Percentiles rank a stretch among this genome's conserved stretches.
Conservation (phyloP, 2,329 filamentous ascomycete species). For the Xylaria sp. region DNA sequence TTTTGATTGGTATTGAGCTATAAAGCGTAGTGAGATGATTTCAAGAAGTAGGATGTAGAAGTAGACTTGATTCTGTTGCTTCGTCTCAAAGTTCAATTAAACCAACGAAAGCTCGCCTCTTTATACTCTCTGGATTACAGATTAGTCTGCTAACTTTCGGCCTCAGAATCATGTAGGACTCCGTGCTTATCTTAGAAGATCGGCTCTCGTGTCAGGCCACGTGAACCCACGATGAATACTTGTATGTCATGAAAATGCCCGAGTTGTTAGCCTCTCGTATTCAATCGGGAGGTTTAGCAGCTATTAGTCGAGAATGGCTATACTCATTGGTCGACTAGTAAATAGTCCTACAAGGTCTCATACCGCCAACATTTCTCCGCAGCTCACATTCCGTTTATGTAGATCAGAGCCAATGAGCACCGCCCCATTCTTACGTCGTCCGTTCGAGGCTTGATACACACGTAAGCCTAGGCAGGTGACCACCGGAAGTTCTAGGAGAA, state of each 20-base stretch:
- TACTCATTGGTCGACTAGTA: conserved; percentile 2
- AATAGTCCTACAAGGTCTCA: conserved; percentile 5
- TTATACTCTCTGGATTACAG: conserved; percentile 1
- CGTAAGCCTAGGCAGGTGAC: no score
- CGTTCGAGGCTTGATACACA: no score
- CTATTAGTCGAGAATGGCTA: background rate
- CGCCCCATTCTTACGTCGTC: no score
- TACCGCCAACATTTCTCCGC: no score
- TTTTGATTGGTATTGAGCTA: conserved; percentile 10
- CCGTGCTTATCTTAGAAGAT: conserved; percentile 7
- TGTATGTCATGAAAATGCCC: conserved; percentile 11
- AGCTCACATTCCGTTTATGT: no score
- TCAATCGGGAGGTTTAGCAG: background rate
- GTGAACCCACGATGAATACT: conserved; percentile 5
- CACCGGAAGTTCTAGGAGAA: no score
- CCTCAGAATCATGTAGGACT: background rate
- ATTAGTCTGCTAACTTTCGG: background rate
- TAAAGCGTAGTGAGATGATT: background rate
- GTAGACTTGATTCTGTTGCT: background rate
- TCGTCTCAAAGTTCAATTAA: background rate
- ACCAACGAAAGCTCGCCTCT: background rate
- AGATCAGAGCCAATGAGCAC: no score
- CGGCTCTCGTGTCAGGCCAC: conserved; percentile 9
- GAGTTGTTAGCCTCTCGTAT: background rate
- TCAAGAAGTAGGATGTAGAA: background rate